Percentiles rank a stretch among this genome's conserved stretches.
phyloP scores from a whole-genome alignment of 2,329 filamentous ascomycete genomes.

The Blastomyces silverae region DNA sequence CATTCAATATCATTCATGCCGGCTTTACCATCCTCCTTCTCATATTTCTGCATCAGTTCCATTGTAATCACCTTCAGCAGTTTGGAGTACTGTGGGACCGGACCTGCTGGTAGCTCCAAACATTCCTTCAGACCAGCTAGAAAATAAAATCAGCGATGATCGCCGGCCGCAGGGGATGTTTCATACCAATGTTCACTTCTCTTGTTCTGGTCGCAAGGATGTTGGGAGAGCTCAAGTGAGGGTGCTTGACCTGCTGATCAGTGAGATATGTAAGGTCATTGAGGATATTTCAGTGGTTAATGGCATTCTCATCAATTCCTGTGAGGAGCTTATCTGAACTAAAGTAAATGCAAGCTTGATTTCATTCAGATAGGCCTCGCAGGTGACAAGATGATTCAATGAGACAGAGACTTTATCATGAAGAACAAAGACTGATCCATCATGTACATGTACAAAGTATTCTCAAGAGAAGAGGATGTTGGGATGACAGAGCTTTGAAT shows the following conservation, averaged over 20 bases:
- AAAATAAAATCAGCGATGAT: constrained; percentile 15
- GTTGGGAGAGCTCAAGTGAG: too few relatives aligned
- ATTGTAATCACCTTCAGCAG: constrained; percentile 27
- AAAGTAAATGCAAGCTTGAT: constrained; percentile 23
- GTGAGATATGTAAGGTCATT: too few relatives aligned
- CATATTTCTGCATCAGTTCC: constrained; percentile 34
- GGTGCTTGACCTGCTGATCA: too few relatives aligned
- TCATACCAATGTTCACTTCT: constrained; percentile 25
- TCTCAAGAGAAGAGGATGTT: constrained; percentile 17
- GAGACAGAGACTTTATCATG: too few relatives aligned
- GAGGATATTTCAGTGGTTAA: neutral
- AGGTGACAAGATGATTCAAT: constrained; percentile 17
- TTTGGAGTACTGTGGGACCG: constrained; percentile 11
- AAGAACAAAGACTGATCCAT: neutral
- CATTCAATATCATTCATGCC: constrained; percentile 30
- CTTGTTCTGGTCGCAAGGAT: too few relatives aligned
- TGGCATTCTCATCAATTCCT: neutral
- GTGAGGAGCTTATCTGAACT: constrained; percentile 19
- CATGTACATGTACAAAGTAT: constrained; percentile 17
- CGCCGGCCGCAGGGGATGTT: neutral
- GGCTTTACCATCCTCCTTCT: constrained; percentile 30
- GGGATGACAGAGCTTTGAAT: constrained; percentile 14
- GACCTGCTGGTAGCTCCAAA: constrained; percentile 15
- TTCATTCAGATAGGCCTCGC: constrained; percentile 20
- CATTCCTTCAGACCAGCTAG: constrained; percentile 23